phyloP scores from a whole-genome alignment of 2,329 filamentous ascomycete species.

The Colletotrichum sp. region DNA sequence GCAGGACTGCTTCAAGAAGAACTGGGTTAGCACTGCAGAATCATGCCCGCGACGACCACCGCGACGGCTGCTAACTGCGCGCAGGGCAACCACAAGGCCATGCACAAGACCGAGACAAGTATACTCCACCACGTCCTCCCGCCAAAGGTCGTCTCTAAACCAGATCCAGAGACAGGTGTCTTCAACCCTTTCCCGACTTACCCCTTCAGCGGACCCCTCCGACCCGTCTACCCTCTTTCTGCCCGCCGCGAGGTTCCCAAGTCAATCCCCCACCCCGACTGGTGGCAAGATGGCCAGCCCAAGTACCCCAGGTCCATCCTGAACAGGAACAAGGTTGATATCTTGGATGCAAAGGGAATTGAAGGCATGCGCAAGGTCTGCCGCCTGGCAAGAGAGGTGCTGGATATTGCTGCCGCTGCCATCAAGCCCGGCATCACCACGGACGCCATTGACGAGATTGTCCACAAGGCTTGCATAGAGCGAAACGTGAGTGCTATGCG shows the following conservation, averaged over 20 bases:
- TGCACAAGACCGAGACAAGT: conserved; percentile 82
- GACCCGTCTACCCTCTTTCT: conserved; percentile 88
- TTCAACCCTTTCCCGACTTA: conserved; percentile 94
- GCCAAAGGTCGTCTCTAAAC: conserved; percentile 87
- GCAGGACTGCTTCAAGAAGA: conserved; percentile 98
- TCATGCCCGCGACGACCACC: background rate
- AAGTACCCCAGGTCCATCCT: conserved; percentile 64
- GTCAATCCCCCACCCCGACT: conserved; percentile 84
- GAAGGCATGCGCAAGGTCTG: conserved; percentile 95
- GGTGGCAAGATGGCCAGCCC: conserved; percentile 82
- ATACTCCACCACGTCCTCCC: conserved; percentile 76
- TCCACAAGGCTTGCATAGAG: conserved; percentile 94
- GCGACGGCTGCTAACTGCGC: conserved; percentile 16
- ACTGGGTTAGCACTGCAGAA: conserved; percentile 74
- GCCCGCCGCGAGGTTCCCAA: conserved; percentile 75
- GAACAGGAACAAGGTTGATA: conserved; percentile 80
- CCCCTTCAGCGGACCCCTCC: conserved; percentile 78
- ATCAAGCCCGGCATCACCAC: conserved; percentile 92
- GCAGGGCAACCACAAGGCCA: conserved; percentile 80
- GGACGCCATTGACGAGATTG: conserved; percentile 92
- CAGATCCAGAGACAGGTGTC: conserved; percentile 85
- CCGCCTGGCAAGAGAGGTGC: conserved; percentile 82
- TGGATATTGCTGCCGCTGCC: conserved; percentile 88
- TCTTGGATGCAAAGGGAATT: conserved; percentile 80
- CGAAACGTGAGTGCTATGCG: conserved; percentile 70